Evolutionary conservation across 2,329 filamentous ascomycete species (phyloP), one percentile per base, ranked within the genome.

Genomic region (Colletotrichum tropicicola): DNA sequence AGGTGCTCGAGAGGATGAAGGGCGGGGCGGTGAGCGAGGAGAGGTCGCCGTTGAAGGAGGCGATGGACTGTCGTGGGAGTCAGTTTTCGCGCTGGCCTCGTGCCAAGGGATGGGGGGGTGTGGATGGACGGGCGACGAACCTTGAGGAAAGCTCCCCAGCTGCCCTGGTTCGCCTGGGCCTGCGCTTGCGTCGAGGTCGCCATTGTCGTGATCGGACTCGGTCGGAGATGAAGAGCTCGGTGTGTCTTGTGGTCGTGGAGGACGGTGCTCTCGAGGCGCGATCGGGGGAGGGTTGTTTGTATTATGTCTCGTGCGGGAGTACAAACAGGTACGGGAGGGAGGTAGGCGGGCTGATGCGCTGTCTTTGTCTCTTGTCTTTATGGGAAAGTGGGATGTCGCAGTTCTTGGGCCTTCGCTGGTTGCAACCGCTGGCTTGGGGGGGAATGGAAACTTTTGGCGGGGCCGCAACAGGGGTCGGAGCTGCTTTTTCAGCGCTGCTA

Each of bases 31-130:
- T 94, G 73, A 95, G 82, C 66, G 91, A 93, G 32, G 92, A 91
- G 63, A 94, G 86, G 77, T 95, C 92, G 72, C 92, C 92, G 73
- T 91, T 92, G 82, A 94, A 95, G 4, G 90, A 92, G 56, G 91
- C 90, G 74, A 94, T 92, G 49, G 91, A 93, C 86, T 88, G 68
- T 10, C 25, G 30, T 10, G n/a, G 7, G 2, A 12, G 27, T 54
- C 28, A 59, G 48, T n/a, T n/a, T n/a, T n/a, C n/a, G n/a, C n/a
- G n/a, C n/a, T n/a, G n/a, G n/a, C n/a, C 15, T 21, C 4, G 12
- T 35, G 21, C 43, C 10, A 39, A 17, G 39, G 54, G n/a, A 10
- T 19, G 13, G 43, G 17, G 9, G 25, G n/a, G 15, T 13, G 17
- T 9, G 25, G 10, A 13, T 7, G 13, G 32, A 9, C 2, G n/a